Evolutionary conservation across 169 alveolate genomes (phyloP), one percentile per base, ranked within the genome.

Genomic region (Sarcocystis neurona): DNA sequence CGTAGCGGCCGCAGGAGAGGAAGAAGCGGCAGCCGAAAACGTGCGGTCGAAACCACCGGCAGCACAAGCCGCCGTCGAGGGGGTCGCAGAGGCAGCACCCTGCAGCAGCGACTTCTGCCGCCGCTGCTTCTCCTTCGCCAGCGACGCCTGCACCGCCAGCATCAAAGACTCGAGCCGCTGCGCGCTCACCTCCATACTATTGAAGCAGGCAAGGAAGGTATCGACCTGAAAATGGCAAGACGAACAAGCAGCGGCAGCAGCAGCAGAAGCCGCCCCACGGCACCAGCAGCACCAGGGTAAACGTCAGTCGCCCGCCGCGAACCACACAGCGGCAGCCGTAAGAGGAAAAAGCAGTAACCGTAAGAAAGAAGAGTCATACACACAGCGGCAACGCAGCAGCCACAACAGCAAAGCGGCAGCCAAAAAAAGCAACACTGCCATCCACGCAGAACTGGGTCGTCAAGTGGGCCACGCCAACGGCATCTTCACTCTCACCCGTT

Each of bases 161-260:
- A 86, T 43, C 34, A 74, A 39, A 5, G 75, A 32, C 47, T 86
- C 79, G n/a, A 86, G 34, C 0, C 84, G 78, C 68, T 86, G 75
- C 1, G 46, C 80, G 32, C 80, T 50, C 41, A 86, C 2, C 15
- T 46, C 50, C 6, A 86, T 37, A 46, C 72, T 47, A 32, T 50
- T 44, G 43, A 86, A 70, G 30, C 79, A 78, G 0, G 56, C 58
- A 8, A 86, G 30, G 50, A 86, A 86, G 2, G 56, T 41, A 32
- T 86, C 86, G 68, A 60, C 27, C 91, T 86, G 91, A 27, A 53
- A 23, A 43, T 4, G 23, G 30, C 82, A 74, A 74, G 6, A 34
- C n/a, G 20, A 34, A 32, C 30, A 79, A 53, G 41, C 74, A 8
- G 12, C 43, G 66, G 66, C 12, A 53, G 66, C 12, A 53, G 23